Evolutionary conservation across 2,329 filamentous ascomycete species (phyloP), one percentile per base, ranked within the genome.

Genomic region (Trichoderma harzianum): DNA sequence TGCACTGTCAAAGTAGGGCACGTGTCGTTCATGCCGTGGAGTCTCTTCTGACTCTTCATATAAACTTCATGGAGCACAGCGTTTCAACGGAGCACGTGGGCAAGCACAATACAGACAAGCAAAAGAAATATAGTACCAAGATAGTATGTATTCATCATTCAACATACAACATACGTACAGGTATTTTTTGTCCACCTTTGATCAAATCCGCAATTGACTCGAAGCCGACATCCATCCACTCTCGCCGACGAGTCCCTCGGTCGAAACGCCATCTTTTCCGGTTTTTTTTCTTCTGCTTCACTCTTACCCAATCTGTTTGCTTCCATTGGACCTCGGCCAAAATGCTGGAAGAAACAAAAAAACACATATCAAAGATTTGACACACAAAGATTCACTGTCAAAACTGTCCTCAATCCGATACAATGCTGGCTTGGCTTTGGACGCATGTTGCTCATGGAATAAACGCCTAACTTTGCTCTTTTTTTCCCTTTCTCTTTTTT

Each of bases 221-320:
- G 28, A 51, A 32, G n/a, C 18, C 57, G 32, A 61, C 55, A 34
- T 51, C 58, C 39, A 7, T 14, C 39, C 28, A 14, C 26, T 60
- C 18, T 43, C 66, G 26, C 28, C 39, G 36, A 21, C n/a, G 16
- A 61, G 34, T 34, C 21, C 57, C 53, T 36, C 14, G 21, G 11
- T 39, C 24, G 12, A 55, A 39, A 8, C 24, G 28, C 28, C 47
- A 18, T 69, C 7, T 21, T 11, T 65, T 53, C n/a, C 65, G 4
- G 7, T 24, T 12, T 61, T 12, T 61, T 51, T 43, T 32, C 28
- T n/a, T 26, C n/a, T 61, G 47, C 30, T 32, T 47, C 34, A 39
- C 57, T 34, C 32, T 69, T 69, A 69, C 66, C 66, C 66, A 69
- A 69, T 43, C 66, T 69, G 66, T 34, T 55, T 69, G 30, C 66